These are phyloP conservation scores for Pyricularia sp. DNA, from an alignment of 2,329 filamentous ascomycete genomes.

Conservation along the genomic window DNA sequence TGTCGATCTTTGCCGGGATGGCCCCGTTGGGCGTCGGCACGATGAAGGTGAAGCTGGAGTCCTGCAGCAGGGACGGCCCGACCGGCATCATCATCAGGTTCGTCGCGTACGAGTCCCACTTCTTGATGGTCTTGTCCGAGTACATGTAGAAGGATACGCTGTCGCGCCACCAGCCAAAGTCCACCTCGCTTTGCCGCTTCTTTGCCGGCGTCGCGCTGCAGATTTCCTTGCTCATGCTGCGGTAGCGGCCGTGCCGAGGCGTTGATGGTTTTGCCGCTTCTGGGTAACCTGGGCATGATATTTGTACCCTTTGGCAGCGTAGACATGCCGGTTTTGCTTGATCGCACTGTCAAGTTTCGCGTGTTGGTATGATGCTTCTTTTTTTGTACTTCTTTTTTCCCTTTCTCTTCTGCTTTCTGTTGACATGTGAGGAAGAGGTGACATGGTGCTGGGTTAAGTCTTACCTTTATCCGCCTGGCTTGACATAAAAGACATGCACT, in stretches of 20 bases:
- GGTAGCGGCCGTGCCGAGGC: neutral
- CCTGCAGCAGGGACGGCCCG: neutral
- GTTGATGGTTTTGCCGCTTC: neutral
- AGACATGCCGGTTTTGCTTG: neutral
- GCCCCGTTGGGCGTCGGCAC: neutral
- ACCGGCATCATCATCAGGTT: neutral
- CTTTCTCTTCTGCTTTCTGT: neutral
- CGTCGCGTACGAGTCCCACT: neutral
- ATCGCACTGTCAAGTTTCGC: neutral
- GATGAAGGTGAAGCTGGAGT: neutral
- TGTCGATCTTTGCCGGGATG: neutral
- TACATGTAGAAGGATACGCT: neutral
- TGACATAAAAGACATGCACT: constrained; percentile 2
- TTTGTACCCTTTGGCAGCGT: neutral
- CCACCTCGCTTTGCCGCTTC: neutral
- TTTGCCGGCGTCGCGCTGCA: neutral
- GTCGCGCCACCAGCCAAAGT: neutral
- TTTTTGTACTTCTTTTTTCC: neutral
- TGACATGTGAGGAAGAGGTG: neutral
- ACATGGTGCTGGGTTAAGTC: neutral
- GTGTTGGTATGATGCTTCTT: neutral
- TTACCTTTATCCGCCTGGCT: neutral
- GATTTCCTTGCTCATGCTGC: neutral
- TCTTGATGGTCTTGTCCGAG: neutral
- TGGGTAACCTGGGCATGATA: neutral